These are phyloP conservation scores for Wickerhamomyces strasburgensis DNA, from an alignment of 805 yeast genomes.

Conservation along the genomic window DNA sequence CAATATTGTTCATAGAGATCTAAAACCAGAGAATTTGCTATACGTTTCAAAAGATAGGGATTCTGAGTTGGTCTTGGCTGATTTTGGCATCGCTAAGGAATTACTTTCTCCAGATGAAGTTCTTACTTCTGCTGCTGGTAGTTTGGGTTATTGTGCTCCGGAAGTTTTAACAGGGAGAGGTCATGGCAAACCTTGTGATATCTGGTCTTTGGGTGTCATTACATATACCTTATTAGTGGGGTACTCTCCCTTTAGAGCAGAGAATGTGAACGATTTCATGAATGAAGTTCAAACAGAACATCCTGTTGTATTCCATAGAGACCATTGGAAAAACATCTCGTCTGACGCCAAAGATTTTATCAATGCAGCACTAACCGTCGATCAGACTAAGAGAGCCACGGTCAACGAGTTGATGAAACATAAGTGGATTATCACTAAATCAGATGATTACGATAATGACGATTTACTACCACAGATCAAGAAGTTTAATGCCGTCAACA, in stretches of 20 bases:
- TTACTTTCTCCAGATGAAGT: slow-evolving; percentile 55
- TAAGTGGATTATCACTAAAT: slow-evolving; percentile 64
- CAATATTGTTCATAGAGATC: slow-evolving; percentile 87
- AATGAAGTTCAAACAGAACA: slow-evolving; percentile 68
- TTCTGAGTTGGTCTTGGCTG: slow-evolving; percentile 82
- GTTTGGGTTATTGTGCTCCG: slow-evolving; percentile 96
- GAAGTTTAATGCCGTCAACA: slow-evolving; percentile 77
- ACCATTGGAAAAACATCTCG: slow-evolving; percentile 81
- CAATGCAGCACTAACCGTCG: slow-evolving; percentile 58
- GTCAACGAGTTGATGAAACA: slow-evolving; percentile 59
- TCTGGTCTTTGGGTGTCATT: slow-evolving; percentile 94
- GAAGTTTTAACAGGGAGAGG: slow-evolving; percentile 80
- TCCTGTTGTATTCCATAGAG: slow-evolving; percentile 79
- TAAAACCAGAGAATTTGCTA: slow-evolving; percentile 89
- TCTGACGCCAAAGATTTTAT: slow-evolving; percentile 79
- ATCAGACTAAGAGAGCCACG: slow-evolving; percentile 67
- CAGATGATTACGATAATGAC: slow-evolving; percentile 37
- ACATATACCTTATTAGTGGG: slow-evolving; percentile 89
- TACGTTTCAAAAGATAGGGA: slow-evolving; percentile 54
- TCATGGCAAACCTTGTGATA: slow-evolving; percentile 93
- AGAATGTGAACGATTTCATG: slow-evolving; percentile 73
- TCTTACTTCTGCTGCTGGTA: slow-evolving; percentile 75
- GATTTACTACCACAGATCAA: slow-evolving; percentile 80
- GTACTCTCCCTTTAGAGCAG: slow-evolving; percentile 86
- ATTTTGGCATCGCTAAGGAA: slow-evolving; percentile 90